phyloP scores from a whole-genome alignment of 2,329 filamentous ascomycete species.

The Magnaporthiopsis rhizophila region DNA sequence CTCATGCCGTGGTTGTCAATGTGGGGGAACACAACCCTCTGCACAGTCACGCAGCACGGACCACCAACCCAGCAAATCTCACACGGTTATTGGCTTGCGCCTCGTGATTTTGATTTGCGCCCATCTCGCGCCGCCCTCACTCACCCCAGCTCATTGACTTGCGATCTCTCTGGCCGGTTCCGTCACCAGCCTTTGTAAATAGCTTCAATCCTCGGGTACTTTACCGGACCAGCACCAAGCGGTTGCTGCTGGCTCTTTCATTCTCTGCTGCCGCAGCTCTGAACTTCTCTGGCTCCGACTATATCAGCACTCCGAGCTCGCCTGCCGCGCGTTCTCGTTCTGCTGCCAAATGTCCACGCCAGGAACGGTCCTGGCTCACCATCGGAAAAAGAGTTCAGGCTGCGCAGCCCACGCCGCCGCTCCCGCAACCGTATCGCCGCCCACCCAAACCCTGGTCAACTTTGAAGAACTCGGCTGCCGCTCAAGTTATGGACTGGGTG shows the following conservation, averaged over 20 bases:
- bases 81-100: background rate
- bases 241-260: background rate
- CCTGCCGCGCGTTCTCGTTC: background rate
- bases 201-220: background rate
- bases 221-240: background rate
- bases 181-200: background rate
- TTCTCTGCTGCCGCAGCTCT: background rate
- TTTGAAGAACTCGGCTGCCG: background rate
- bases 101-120: background rate
- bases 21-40: background rate
- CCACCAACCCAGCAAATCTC: background rate
- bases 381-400: background rate
- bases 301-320: background rate
- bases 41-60: background rate
- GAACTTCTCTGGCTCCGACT: background rate
- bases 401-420: background rate
- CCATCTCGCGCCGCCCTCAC: background rate
- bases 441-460: background rate
- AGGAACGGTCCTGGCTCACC: slow-evolving; percentile 2
- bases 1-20: background rate
- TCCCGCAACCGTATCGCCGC: background rate
- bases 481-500: slow-evolving; percentile 8
- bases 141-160: background rate
- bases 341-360: slow-evolving; percentile 7
- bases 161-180: background rate